Conservation (phyloP, 2,329 filamentous ascomycete species). For the Pezicula radicicola region DNA sequence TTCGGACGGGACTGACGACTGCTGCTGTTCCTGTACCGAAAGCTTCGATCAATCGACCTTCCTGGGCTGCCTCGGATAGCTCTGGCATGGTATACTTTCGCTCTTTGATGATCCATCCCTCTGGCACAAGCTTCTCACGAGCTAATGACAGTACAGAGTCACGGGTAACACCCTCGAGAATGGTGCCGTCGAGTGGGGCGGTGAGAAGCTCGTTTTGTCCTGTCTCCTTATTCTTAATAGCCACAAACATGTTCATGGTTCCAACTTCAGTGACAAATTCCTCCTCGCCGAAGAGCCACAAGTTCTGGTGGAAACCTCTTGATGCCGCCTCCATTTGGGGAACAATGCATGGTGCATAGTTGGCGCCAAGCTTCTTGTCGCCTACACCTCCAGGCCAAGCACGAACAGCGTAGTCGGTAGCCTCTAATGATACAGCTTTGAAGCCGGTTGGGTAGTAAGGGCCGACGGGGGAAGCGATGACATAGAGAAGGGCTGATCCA, state of each 20-base stretch:
- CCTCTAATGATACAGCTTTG: slow-evolving; percentile 94
- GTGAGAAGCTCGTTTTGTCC: slow-evolving; percentile 91
- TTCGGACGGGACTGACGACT: slow-evolving; percentile 85
- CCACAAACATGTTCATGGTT: slow-evolving; percentile 98
- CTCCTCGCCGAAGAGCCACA: slow-evolving; percentile 96
- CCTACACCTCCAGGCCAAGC: slow-evolving; percentile 98
- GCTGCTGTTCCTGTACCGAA: slow-evolving; percentile 94
- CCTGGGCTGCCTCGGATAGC: slow-evolving; percentile 73
- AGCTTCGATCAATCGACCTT: slow-evolving; percentile 86
- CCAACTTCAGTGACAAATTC: slow-evolving; percentile 96
- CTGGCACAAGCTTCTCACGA: slow-evolving; percentile 73
- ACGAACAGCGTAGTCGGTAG: slow-evolving; percentile 92
- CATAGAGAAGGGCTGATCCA: slow-evolving; percentile 84
- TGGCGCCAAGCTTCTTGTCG: slow-evolving; percentile 97
- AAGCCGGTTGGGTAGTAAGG: slow-evolving; percentile 98
- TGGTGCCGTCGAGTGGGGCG: slow-evolving; percentile 94
- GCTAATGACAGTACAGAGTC: slow-evolving; percentile 89
- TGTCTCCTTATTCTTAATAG: slow-evolving; percentile 78
- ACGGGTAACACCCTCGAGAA: slow-evolving; percentile 89
- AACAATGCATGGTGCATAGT: slow-evolving; percentile 99
- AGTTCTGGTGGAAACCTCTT: slow-evolving; percentile 94
- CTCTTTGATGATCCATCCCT: slow-evolving; percentile 88
- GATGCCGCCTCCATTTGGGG: slow-evolving; percentile 89
- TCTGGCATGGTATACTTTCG: slow-evolving; percentile 91
- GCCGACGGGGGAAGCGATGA: slow-evolving; percentile 94